Evolutionary conservation across 1,284 basidiomycete species (phyloP).

Genomic region (Cryptococcus sp.): DNA sequence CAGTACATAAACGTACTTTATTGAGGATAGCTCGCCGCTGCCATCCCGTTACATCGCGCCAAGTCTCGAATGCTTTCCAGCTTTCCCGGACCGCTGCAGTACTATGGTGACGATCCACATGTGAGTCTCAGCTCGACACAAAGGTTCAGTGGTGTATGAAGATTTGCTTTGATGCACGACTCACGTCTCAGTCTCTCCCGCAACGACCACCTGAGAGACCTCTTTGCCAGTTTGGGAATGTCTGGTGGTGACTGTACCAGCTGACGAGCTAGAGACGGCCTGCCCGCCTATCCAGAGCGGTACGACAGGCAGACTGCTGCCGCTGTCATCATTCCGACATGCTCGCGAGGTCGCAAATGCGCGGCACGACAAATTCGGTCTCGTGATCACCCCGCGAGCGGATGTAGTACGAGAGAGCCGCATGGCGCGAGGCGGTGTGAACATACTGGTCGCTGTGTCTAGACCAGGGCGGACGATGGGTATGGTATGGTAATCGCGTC

Average conservation of each 20-base stretch:
- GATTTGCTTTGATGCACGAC: neutral
- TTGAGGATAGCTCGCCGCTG: constrained; percentile 23
- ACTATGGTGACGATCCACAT: constrained; percentile 1
- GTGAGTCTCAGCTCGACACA: neutral
- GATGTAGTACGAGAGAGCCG: no score
- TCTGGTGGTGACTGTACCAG: constrained; percentile 7
- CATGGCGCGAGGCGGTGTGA: no score
- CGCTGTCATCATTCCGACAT: neutral
- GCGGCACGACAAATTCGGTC: no score
- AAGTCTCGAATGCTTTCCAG: constrained; percentile 19
- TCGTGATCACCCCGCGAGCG: no score
- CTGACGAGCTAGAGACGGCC: constrained; percentile 11
- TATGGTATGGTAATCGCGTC: no score
- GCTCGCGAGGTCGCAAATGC: no score
- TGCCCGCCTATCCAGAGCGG: constrained; percentile 28
- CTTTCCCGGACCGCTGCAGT: constrained; percentile 14
- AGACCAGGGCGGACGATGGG: no score
- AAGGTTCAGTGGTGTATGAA: neutral
- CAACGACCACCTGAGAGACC: constrained; percentile 25
- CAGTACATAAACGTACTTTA: constrained; percentile 16
- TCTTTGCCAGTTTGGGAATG: constrained; percentile 20
- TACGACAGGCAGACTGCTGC: constrained; percentile 8
- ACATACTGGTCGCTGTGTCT: no score
- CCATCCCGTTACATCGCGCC: constrained; percentile 24
- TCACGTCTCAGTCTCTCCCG: constrained; percentile 30